Percentiles rank a stretch among this genome's conserved stretches.
These are phyloP conservation scores for Mycena amicta DNA, from an alignment of 768 basidiomycete species.

Conservation along the genomic window DNA sequence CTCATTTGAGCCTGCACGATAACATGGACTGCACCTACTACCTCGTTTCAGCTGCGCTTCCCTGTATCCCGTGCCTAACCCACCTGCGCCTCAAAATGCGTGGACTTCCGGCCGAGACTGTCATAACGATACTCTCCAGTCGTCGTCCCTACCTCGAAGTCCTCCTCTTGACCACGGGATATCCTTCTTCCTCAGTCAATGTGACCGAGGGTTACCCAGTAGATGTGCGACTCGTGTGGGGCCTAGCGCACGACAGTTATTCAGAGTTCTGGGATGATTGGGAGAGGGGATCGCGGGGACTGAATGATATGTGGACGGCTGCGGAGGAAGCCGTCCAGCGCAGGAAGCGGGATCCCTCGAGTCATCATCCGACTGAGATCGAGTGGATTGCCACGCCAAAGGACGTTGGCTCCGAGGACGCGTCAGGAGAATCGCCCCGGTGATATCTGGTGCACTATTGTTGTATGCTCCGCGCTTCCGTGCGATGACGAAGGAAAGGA, in stretches of 20 bases:
- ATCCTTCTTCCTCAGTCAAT: background rate
- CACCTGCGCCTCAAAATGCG: background rate
- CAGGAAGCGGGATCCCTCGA: no score
- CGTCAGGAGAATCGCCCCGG: no score
- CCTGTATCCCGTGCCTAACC: background rate
- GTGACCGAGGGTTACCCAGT: background rate
- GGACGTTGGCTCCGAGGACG: no score
- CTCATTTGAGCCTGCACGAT: background rate
- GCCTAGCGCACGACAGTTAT: background rate
- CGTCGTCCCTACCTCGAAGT: background rate
- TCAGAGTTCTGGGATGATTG: no score
- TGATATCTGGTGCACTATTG: no score
- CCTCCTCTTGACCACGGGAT: background rate
- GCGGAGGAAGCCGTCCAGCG: background rate
- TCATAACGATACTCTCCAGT: background rate
- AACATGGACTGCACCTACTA: background rate
- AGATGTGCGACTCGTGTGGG: background rate
- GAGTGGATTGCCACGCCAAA: no score
- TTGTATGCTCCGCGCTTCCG: no score
- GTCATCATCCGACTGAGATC: no score
- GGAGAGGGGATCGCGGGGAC: background rate
- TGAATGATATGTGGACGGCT: background rate
- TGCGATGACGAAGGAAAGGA: no score
- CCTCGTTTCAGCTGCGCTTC: background rate
- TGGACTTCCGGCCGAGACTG: background rate